These are phyloP conservation scores for Pluteus cervinus DNA, from an alignment of 768 basidiomycete species.

Conservation along the genomic window DNA sequence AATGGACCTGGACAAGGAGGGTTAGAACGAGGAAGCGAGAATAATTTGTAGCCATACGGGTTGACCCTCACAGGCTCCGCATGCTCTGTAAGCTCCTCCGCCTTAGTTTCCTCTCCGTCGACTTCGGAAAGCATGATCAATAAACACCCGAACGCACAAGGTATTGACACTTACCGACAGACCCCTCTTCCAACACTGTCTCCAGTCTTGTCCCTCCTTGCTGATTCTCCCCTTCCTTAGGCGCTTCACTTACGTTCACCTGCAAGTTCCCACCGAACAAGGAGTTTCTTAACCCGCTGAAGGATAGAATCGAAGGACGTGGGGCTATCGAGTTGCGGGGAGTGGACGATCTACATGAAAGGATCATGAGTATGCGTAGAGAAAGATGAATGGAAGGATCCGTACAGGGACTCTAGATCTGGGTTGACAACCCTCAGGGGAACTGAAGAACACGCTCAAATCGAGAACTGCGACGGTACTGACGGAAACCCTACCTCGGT, in stretches of 20 bases:
- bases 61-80: neutral
- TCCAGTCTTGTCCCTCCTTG: constrained; percentile 1
- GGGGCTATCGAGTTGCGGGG: constrained; percentile 6
- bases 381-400: constrained; percentile 21
- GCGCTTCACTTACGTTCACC: too few species aligned
- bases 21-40: too few species aligned
- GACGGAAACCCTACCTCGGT: constrained; percentile 30
- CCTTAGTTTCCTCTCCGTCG: neutral
- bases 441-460: constrained; percentile 17
- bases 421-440: constrained; percentile 26
- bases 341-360: constrained; percentile 22
- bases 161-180: neutral
- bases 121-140: constrained; percentile 2
- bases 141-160: neutral
- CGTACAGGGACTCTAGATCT: constrained; percentile 2
- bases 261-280: too few species aligned
- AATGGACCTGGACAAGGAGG: too few species aligned
- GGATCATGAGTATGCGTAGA: constrained; percentile 34
- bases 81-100: neutral
- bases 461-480: constrained; percentile 4
- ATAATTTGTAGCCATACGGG: neutral
- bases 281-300: neutral
- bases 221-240: too few species aligned
- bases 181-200: neutral
- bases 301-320: neutral